Evolutionary conservation across 345 rosid genomes (phyloP), one percentile per base, ranked within the genome.

Genomic region (Rhodamnia argentea): DNA sequence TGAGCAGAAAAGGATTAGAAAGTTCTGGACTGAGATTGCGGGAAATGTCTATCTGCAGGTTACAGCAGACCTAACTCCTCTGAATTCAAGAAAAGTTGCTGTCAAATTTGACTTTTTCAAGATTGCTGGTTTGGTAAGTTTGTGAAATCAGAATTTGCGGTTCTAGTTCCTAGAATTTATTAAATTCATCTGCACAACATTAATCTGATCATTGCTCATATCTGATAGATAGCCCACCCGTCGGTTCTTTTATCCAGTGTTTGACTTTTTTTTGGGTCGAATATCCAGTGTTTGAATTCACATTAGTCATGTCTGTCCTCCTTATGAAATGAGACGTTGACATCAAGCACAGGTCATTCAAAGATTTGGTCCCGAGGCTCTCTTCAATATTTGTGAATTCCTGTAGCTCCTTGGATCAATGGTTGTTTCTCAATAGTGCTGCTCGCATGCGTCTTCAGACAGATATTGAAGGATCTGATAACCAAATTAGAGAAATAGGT

Each of bases 1-100:
- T n/a, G 54, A 84, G 40, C 40, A 27, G 84, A 82, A 54, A n/a
- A 50, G 32, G 20, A 27, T 37, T 54, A 1, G 84, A 1, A 32
- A 82, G 84, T 51, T n/a, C 59, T 52, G 58, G 4, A 52, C 13
- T 50, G 56, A 54, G 37, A 22, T 26, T 29, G 56, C 40, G 2
- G 0, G 5, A 32, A 16, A 70, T 70, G 47, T 84, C 47, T 62
- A 74, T 87, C 76, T 83, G 37, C 86, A 97, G 98, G 98, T 95
- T 59, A 97, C 98, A 23, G 99, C 98, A 85, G 95, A 96, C 88
- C 87, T 97, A 42, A 96, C 90, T 26, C 99, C 98, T 75, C 86
- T 97, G 85, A 96, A 91, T 90, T 76, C 94, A 7, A 93, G 85
- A 86, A 96, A 94, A 87, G 98, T 94, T 44, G 98, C 98, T 84